A percentile compares a stretch with the other conserved stretches of the same genome.
phyloP scores from a whole-genome alignment of 2,329 filamentous ascomycete genomes.

The Colletotrichum cuscutae region DNA sequence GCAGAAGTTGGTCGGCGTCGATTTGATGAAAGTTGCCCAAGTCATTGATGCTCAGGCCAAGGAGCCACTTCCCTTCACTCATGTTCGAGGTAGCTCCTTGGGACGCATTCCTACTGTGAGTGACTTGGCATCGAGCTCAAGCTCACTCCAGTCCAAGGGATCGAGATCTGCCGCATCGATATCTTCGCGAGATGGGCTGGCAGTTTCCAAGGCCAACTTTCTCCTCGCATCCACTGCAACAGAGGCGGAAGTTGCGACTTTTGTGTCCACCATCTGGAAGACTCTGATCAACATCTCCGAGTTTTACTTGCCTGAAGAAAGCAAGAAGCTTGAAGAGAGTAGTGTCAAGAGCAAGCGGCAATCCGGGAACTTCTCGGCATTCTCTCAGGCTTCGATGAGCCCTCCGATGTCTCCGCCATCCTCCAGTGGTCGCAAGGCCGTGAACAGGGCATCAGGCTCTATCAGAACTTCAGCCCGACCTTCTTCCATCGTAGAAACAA shows the following conservation, averaged over 20 bases:
- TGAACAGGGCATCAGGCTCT: constrained; percentile 10
- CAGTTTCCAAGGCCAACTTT: constrained; percentile 65
- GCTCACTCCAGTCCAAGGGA: constrained; percentile 17
- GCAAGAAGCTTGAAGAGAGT: constrained; percentile 5
- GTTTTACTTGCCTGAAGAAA: constrained; percentile 57
- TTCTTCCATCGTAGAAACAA: constrained; percentile 48
- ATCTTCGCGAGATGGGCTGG: constrained; percentile 37
- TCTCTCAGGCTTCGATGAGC: constrained; percentile 37
- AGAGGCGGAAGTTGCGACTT: constrained; percentile 62
- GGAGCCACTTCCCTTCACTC: constrained; percentile 49
- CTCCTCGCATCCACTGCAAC: constrained; percentile 66
- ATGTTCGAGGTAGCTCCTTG: constrained; percentile 49
- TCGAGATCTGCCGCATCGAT: constrained; percentile 6
- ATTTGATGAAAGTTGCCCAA: constrained; percentile 68
- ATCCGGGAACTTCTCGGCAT: constrained; percentile 44
- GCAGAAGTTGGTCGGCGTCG: constrained; percentile 65
- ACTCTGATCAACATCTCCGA: constrained; percentile 56
- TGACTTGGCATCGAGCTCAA: constrained; percentile 6
- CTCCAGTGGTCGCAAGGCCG: background rate
- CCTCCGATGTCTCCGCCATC: constrained; percentile 33
- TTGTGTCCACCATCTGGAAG: constrained; percentile 64
- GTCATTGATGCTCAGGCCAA: constrained; percentile 59
- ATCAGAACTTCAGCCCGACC: constrained; percentile 38
- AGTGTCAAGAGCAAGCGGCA: background rate
- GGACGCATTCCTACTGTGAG: constrained; percentile 37